Conservation (phyloP, 2,329 filamentous ascomycete genomes). For the Setomelanomma holmii region DNA sequence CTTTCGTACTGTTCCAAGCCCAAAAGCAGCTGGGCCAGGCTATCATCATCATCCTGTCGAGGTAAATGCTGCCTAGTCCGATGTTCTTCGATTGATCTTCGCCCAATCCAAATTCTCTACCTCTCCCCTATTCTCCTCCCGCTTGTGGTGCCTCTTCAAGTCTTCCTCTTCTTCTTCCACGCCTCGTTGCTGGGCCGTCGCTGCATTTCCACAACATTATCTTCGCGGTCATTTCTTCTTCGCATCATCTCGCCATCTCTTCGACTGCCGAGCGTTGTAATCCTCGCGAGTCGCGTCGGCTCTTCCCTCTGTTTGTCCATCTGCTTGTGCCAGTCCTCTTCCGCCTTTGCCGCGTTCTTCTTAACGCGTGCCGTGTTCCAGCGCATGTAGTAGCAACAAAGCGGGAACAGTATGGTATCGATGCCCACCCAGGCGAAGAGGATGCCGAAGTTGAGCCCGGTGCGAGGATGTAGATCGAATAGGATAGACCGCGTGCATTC, state of each 20-base stretch:
- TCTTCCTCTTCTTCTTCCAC: too few species aligned
- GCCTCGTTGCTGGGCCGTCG: neutral
- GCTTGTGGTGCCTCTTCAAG: too few species aligned
- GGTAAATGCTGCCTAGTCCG: too few species aligned
- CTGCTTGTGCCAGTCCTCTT: conserved; percentile 32
- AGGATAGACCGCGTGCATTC: conserved; percentile 65
- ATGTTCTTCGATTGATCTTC: too few species aligned
- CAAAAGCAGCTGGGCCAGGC: too few species aligned
- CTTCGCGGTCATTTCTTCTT: neutral
- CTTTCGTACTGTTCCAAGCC: too few species aligned
- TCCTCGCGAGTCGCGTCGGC: conserved; percentile 31
- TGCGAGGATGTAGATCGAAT: conserved; percentile 65
- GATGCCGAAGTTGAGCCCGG: conserved; percentile 67
- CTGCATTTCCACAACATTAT: neutral
- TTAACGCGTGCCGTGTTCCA: conserved; percentile 46
- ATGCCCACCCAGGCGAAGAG: conserved; percentile 64
- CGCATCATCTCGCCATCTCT: neutral
- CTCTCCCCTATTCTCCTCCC: too few species aligned
- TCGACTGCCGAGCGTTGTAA: conserved; percentile 29
- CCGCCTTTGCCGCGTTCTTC: conserved; percentile 27
- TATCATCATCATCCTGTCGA: too few species aligned
- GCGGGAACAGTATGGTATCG: conserved; percentile 61
- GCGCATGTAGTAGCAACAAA: conserved; percentile 53
- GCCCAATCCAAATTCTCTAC: too few species aligned
- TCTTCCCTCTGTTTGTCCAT: conserved; percentile 39